Base-by-base conservation (phyloP, 2,329 filamentous ascomycete species). In the Fusarium brevicatenulatum region DNA sequence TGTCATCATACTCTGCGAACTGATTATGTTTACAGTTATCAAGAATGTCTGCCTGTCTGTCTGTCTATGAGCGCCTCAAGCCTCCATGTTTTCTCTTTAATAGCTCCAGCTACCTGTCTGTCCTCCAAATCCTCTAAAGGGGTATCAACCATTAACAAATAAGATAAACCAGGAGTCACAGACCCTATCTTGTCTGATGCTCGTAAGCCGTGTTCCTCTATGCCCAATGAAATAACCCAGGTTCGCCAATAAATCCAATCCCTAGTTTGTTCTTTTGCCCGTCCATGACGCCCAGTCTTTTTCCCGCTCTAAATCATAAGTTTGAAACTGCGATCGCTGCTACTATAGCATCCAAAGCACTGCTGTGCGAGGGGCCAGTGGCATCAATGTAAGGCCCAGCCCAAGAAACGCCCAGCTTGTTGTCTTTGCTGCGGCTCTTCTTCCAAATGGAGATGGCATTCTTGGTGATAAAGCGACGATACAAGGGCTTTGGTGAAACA, bases 371-470 rank as follows among this genome's bases (percentile, higher is more conserved):
- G 53, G 87, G 85, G 4, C 90, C 89, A 4, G 85, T 87, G 43
- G 85, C 83, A 2, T 78, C 78, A 7, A 81, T 76, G 43, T 87
- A 88, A 0, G 91, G 91, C 0, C 91, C 91, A 2, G 86, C 84
- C 91, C 91, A 94, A n/a, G 88, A 83, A 4, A 91, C 82, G 25
- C 91, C 90, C 19, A 94, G 80, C 77, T 85, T 81, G 73, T 87
- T 85, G 4, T 81, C 80, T 19, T 80, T 74, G 65, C 88, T 83
- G 30, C 90, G 85, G 78, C 90, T 84, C 53, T 88, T 86, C 21
- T 78, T 78, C 92, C 91, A 94, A 66, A 94, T 90, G 49, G 86
- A 87, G 69, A 91, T 83, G 15, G 91, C 92, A 65, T 92, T 93
- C 34, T 80, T 82, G 53, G 85, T 79, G 63, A 94, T 87, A 62